Percentiles rank a stretch among this genome's conserved stretches.
These are phyloP conservation scores for Peronospora farinosa DNA, from an alignment of 352 stramenopile species.

Conservation along the genomic window DNA sequence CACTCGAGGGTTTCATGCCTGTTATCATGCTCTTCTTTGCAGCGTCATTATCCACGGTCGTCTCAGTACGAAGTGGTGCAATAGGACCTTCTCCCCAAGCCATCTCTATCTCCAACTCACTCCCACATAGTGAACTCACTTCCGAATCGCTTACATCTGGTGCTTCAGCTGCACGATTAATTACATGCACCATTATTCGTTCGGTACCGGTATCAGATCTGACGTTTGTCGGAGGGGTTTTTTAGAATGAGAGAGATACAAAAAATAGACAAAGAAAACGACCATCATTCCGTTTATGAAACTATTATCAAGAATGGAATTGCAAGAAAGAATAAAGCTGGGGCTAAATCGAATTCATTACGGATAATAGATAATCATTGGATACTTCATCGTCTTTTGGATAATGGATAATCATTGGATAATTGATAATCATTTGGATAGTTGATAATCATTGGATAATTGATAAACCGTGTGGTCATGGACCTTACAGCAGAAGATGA, in stretches of 20 bases:
- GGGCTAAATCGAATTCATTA: no score
- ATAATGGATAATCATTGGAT: no score
- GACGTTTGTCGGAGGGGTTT: no score
- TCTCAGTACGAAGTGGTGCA: constrained; percentile 44
- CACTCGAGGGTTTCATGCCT: constrained; percentile 33
- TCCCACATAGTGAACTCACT: constrained; percentile 62
- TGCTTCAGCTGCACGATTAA: constrained; percentile 15
- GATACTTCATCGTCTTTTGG: no score
- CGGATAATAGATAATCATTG: no score
- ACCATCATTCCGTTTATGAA: constrained; percentile 14
- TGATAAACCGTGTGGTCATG: constrained; percentile 25
- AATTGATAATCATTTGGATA: no score
- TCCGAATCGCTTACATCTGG: constrained; percentile 56
- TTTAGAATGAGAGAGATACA: no score
- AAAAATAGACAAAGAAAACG: constrained; percentile 14
- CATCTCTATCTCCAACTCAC: constrained; percentile 72
- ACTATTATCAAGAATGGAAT: background rate
- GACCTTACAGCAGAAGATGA: constrained; percentile 83
- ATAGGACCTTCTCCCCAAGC: constrained; percentile 72
- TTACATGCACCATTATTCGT: constrained; percentile 18
- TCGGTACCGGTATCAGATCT: no score
- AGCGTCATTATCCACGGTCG: constrained; percentile 4
- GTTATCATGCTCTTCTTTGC: constrained; percentile 18
- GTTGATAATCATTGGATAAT: no score
- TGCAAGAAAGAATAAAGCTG: background rate